phyloP scores from a whole-genome alignment of 257 asterid genomes.

The Solanum lycopersicoides region DNA sequence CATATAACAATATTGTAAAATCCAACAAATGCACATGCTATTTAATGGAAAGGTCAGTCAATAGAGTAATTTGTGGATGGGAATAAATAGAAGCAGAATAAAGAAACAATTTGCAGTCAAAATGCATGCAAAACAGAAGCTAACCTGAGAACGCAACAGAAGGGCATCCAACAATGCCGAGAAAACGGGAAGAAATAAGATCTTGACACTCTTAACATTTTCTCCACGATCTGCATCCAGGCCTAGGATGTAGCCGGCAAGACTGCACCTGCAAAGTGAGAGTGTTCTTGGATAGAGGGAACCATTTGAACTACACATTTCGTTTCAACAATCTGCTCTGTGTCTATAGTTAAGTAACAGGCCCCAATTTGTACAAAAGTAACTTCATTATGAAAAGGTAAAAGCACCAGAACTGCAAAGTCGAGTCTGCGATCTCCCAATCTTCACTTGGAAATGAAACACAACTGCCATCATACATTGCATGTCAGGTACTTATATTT shows the following conservation, averaged over 20 bases:
- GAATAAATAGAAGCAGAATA: not conserved
- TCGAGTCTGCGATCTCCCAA: constrained; percentile 88
- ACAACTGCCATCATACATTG: constrained; percentile 46
- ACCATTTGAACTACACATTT: not conserved
- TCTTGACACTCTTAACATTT: constrained; percentile 38
- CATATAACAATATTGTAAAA: not conserved
- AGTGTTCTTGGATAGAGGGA: not conserved
- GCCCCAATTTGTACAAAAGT: not conserved
- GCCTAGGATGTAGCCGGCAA: constrained; percentile 62
- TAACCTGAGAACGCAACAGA: constrained; percentile 69
- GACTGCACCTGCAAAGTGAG: constrained; percentile 59
- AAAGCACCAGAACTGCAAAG: constrained; percentile 78
- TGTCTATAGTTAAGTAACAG: not conserved
- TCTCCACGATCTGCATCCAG: constrained; percentile 36
- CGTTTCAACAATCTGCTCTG: not conserved
- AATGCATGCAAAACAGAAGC: constrained; percentile 2
- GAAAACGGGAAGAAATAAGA: constrained; percentile 53
- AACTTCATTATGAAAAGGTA: not conserved
- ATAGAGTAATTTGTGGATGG: not conserved
- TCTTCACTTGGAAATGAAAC: constrained; percentile 72
- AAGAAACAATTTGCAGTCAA: not conserved
- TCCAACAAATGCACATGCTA: not conserved
- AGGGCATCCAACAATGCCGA: constrained; percentile 68
- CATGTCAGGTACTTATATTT: not conserved
- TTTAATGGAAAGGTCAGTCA: not conserved